Percentiles rank a stretch among this genome's conserved stretches.
These are phyloP conservation scores for Pisolithus albus DNA, from an alignment of 768 basidiomycete genomes.

Conservation along the genomic window DNA sequence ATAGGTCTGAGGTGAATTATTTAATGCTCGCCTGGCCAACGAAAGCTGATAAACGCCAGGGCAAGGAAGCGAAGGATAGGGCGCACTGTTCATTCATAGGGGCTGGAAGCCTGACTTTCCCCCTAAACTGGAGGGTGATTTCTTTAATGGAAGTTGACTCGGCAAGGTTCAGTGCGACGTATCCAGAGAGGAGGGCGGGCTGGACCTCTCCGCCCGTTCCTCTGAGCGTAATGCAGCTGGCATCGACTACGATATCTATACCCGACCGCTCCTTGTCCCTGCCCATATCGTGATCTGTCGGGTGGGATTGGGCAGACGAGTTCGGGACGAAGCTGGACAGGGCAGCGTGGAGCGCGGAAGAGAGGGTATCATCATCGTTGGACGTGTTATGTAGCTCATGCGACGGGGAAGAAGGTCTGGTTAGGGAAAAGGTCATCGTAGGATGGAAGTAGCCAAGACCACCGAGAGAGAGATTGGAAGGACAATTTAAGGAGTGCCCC, in stretches of 20 bases:
- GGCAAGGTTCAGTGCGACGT: conserved; percentile 69
- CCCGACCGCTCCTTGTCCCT: conserved; percentile 43
- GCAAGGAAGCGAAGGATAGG: conserved; percentile 4
- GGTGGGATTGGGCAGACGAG: conserved; percentile 14
- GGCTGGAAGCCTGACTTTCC: conserved; percentile 70
- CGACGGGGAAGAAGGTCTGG: conserved; percentile 29
- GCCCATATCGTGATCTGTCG: conserved; percentile 33
- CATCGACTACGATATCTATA: conserved; percentile 73
- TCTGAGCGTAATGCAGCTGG: conserved; percentile 61
- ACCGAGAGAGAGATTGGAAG: background rate
- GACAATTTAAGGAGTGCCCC: background rate
- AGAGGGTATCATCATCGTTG: conserved; percentile 29
- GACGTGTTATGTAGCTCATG: conserved; percentile 20
- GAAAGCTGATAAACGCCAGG: conserved; percentile 2
- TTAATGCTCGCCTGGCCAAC: conserved; percentile 13
- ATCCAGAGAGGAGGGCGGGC: conserved; percentile 72
- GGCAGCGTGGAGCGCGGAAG: conserved; percentile 34
- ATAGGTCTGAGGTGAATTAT: conserved; percentile 42
- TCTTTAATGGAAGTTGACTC: conserved; percentile 83
- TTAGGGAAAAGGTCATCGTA: conserved; percentile 30
- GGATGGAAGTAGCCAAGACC: conserved; percentile 3
- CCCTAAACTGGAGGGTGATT: conserved; percentile 76
- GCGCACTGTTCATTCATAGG: conserved; percentile 54
- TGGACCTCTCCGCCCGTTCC: conserved; percentile 82
- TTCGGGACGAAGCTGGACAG: conserved; percentile 23